Evolutionary conservation across 225 moss, liverwort and hornwort species (phyloP), one percentile per base, ranked within the genome.

Genomic region (Thuidium tamariscinum): DNA sequence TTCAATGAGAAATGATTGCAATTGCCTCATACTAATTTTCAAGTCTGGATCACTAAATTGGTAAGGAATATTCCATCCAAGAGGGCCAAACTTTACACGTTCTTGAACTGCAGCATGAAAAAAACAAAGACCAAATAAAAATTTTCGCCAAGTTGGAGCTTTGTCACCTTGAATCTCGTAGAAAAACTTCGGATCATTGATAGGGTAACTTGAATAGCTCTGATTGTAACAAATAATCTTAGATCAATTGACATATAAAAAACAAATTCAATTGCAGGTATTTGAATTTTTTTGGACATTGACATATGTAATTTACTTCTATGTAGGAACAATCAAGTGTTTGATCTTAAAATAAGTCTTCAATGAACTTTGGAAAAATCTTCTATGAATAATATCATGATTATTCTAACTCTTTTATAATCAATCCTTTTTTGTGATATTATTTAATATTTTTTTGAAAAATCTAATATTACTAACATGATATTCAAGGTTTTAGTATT

Each of bases 31-130:
- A 81, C 97, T 96, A 22, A 97, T 95, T 86, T 95, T 96, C 11
- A 97, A 89, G 59, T 97, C 97, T 0, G 95, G 93, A 76, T 97
- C 96, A 65, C 94, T 97, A 54, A 97, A 97, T 71, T 97, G 95
- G 29, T 97, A 96, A 16, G 96, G 95, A 82, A 96, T 95, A 79
- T 97, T 97, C 96, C 96, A 96, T 71, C 97, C 95, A 19, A 97
- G 91, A 22, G 96, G 95, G 3, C 96, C 96, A 84, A 91, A 97
- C 77, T 95, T 94, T 21, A 95, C 93, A 12, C 96, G 93, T 84
- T 97, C 95, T 83, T 97, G 96, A 54, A 97, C 94, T 14, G 90
- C 85, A 44, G 97, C 95, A 32, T 97, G 97, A 77, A 97, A 97
- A 89, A 96, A 96, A 68, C 96, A 95, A 13, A 96, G 92, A 12